Evolutionary conservation across 176 grass and related monocot species (phyloP), one percentile per base, ranked within the genome.

Genomic region (Triticum turgidum): DNA sequence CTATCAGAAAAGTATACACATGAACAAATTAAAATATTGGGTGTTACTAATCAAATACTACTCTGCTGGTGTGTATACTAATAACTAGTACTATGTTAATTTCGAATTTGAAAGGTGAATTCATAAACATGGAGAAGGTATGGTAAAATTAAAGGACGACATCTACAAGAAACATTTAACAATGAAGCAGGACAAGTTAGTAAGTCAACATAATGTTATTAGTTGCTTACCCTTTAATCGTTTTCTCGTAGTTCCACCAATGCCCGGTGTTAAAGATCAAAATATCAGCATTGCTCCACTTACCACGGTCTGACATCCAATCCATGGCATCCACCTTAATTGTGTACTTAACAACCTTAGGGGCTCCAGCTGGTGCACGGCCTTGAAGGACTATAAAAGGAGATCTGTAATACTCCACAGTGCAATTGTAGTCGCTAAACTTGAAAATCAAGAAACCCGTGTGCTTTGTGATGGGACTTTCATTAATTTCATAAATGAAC

Each of bases 161-260:
- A 77, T 77, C 45, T 77, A 77, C 27, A 77, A 77, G 17, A 77
- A 76, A 77, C 17, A 33, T 18, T 75, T 56, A 29, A 56, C 30
- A 42, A 10, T 71, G 5, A 42, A 59, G 54, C n/a, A 61, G 17
- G 66, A 44, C 20, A 80, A 33, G 37, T 34, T 70, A 71, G 3
- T 61, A 33, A 33, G n/a, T 69, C 32, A 73, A 92, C 86, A 37
- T 17, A 54, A 45, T 56, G 30, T 12, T 54, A 44, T 52, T 6
- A 76, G 45, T 51, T 69, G 65, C 89, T 94, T 86, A 97, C 95
- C 85, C 84, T 84, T 85, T 88, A 41, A 97, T 91, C 56, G 95
- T 97, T 82, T 97, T 94, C 85, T 90, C 90, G 84, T 97, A 82
- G 86, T 94, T 97, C 95, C 95, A 97, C 92, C 95, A 97, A 77